Evolutionary conservation across 2,329 filamentous ascomycete genomes (phyloP).

Genomic region (Penicillium sp.): DNA sequence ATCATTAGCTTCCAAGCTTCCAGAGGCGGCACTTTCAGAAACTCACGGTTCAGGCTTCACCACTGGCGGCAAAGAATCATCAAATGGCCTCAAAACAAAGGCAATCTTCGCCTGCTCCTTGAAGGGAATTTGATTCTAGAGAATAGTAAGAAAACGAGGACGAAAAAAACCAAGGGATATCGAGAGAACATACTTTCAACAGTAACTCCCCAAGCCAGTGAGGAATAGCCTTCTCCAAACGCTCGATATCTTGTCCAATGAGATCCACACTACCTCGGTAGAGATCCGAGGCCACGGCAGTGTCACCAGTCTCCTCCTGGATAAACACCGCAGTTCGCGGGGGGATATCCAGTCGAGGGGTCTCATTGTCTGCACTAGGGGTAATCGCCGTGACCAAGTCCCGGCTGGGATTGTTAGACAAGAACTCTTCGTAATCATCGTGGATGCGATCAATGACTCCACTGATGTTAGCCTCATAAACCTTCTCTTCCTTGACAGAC

Average conservation of each 20-base stretch:
- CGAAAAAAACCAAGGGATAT: not conserved
- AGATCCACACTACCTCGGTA: slow-evolving; percentile 87
- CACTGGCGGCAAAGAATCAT: slow-evolving; percentile 75
- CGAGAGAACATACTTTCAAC: slow-evolving; percentile 61
- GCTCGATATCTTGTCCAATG: slow-evolving; percentile 76
- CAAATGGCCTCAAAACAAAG: slow-evolving; percentile 84
- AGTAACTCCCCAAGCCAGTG: slow-evolving; percentile 92
- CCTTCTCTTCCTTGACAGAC: slow-evolving; percentile 56
- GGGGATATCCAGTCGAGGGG: slow-evolving; percentile 52
- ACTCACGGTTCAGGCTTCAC: slow-evolving; percentile 71
- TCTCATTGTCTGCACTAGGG: slow-evolving; percentile 53
- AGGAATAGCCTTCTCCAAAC: slow-evolving; percentile 84
- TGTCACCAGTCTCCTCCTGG: slow-evolving; percentile 68
- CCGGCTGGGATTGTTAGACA: slow-evolving; percentile 46
- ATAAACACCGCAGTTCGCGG: slow-evolving; percentile 65
- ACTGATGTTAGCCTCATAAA: slow-evolving; percentile 54
- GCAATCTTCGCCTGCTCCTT: slow-evolving; percentile 98
- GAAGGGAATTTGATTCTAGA: slow-evolving; percentile 74
- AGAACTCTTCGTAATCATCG: slow-evolving; percentile 53
- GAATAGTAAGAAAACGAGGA: slow-evolving; percentile 1
- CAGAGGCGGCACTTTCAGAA: not conserved
- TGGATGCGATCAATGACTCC: slow-evolving; percentile 55
- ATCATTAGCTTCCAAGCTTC: slow-evolving; percentile 13
- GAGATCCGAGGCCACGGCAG: slow-evolving; percentile 75
- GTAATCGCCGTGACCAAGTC: slow-evolving; percentile 48